Evolutionary conservation across 2,329 filamentous ascomycete genomes (phyloP), one percentile per base, ranked within the genome.

Genomic region (Colletotrichum sp.): DNA sequence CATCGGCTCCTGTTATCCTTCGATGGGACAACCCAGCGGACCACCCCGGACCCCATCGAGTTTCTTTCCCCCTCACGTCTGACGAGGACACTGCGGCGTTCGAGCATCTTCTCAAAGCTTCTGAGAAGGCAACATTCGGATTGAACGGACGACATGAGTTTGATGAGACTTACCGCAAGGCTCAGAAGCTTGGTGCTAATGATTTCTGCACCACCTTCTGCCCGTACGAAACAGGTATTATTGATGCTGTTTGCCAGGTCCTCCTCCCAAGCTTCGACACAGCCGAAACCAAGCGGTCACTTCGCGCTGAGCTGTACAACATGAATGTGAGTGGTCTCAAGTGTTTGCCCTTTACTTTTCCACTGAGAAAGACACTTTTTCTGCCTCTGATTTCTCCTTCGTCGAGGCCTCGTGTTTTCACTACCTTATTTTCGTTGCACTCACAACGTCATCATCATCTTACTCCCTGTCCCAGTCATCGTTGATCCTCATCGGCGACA

Each of bases 251-350:
- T 13, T 85, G 85, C 2, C 87, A 91, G 69, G 75, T 85, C 1
- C 83, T 92, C 1, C 79, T 90, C 12, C 84, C 82, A 0, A 80
- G 61, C 59, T 25, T 78, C 15, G 8, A 16, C 5, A 6, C 57
- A 12, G 16, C 39, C 19, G 69, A 77, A 5, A 19, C 64, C 2
- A 84, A 84, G 1, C 82, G 78, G 3, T 78, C 82, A 1, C 81
- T 92, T 2, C 81, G 81, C 6, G 90, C 90, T 0, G 89, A 92
- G 81, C 81, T 92, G 3, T 91, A 91, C 13, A 91, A 91, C 76
- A 80, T 92, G 22, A 92, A 92, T 78, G 87, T 90, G 68, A 60
- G 80, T 39, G 36, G 36, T 39, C 36, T 39, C 15, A 16, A 5
- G 15, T 39, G 36, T 39, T 3, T 19, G 5, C 16, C 16, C 34